Base-by-base conservation (phyloP, 176 grass and related monocot species). In the Elymus sibiricus region DNA sequence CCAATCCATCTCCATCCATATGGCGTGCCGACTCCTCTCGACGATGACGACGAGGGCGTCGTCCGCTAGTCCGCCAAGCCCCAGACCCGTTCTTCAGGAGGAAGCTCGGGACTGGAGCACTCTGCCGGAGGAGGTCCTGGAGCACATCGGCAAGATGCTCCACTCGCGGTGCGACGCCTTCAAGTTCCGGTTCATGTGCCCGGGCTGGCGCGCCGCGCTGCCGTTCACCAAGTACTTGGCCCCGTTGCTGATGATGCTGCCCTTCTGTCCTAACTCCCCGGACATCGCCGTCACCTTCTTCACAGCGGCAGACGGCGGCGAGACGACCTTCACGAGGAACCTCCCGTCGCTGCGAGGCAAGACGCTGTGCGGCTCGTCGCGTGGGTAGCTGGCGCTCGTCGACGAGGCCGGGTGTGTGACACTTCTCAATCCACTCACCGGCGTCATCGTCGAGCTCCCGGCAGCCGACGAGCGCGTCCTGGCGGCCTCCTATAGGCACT, bases 391-490 rank as follows among this genome's bases (percentile, higher is more conserved):
- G 38, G 73, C 56, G 22, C 76, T 84, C 2, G 61, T 73, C 11
- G 87, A 89, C 81, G 74, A 84, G 64, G 74, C 74, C 24, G 81
- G 40, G n/a, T 28, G 39, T 27, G 64, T 84, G 40, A 51, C 74
- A 16, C 87, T 89, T 25, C 74, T 84, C 7, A 84, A 89, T 32
- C 87, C 81, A 7, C 78, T 89, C 38, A 84, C 74, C 22, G 64
- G 64, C 15, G 25, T 15, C 74, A 28, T 28, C 5, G 15, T 73
- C 4, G 49, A 15, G 39, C 81, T 88, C 51, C 87, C 87, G 27
- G 64, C 64, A 17, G 87, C 75, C 15, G 65, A 58, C 80, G 51
- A 88, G 6, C 42, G 6, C 40, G 29, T 87, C 78, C 78, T 61
- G 24, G 59, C n/a, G 34, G 43, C 85, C 56, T 75, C 85, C 0